These are phyloP conservation scores for Acanthamoeba lugdunensis DNA, from an alignment of 208 protist genomes.

Conservation along the genomic window DNA sequence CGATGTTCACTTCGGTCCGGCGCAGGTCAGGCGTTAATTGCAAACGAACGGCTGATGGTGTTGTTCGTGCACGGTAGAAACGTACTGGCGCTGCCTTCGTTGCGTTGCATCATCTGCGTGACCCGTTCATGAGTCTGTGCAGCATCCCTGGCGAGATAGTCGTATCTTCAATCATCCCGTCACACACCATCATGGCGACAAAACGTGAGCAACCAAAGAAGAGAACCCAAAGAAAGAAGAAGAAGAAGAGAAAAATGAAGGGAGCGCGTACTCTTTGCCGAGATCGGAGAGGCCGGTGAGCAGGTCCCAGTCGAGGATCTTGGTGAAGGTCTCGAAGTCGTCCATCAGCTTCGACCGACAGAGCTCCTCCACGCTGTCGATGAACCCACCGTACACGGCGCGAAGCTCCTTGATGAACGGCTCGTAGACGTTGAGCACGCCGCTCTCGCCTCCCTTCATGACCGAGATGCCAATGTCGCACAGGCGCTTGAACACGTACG, in stretches of 20 bases:
- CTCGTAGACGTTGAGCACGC: constrained; percentile 76
- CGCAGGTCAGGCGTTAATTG: neutral
- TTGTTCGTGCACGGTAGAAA: neutral
- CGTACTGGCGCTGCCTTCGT: neutral
- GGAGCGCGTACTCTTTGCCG: constrained; percentile 24
- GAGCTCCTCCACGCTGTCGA: constrained; percentile 75
- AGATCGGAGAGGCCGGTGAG: constrained; percentile 72
- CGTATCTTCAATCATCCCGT: constrained; percentile 49
- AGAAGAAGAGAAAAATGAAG: neutral
- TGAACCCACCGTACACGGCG: constrained; percentile 74
- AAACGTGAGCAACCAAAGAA: neutral
- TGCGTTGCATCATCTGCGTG: constrained; percentile 76
- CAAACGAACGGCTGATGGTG: neutral
- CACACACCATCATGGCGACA: neutral
- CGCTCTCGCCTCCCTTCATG: constrained; percentile 40
- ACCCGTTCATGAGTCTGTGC: constrained; percentile 81
- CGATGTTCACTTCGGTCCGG: neutral
- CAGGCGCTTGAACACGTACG: constrained; percentile 81
- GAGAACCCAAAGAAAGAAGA: neutral
- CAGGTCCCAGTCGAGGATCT: constrained; percentile 85
- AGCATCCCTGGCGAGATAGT: constrained; percentile 74
- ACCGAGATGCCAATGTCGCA: constrained; percentile 78
- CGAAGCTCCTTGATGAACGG: constrained; percentile 78
- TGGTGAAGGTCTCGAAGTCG: constrained; percentile 86
- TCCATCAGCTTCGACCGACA: constrained; percentile 76